phyloP scores from a whole-genome alignment of 495 filamentous ascomycete species.

The Penicillium waksmanii region DNA sequence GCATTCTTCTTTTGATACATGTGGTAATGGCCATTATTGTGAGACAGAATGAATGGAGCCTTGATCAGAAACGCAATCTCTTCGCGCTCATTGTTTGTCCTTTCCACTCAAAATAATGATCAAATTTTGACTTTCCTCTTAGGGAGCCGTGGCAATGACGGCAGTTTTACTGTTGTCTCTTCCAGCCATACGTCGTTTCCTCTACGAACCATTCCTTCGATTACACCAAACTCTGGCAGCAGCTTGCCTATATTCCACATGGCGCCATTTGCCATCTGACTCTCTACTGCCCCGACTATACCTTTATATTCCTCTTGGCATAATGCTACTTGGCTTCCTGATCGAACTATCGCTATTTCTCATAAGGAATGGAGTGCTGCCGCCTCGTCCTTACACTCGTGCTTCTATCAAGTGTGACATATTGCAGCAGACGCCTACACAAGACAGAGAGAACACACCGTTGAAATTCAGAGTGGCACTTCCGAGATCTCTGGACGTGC shows the following conservation, averaged over 20 bases:
- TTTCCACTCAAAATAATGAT: conserved; percentile 4
- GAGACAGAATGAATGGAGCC: conserved; percentile 7
- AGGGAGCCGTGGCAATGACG: conserved; percentile 19
- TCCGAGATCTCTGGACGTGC: conserved; percentile 14
- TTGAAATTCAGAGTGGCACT: conserved; percentile 14
- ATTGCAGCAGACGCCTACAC: background rate
- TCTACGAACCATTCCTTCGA: conserved; percentile 32
- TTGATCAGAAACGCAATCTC: conserved; percentile 6
- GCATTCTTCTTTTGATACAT: conserved; percentile 11
- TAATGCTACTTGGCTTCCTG: conserved; percentile 29
- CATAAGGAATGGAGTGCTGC: conserved; percentile 10
- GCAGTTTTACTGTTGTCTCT: conserved; percentile 22
- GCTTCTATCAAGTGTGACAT: conserved; percentile 13
- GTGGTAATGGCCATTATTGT: conserved; percentile 5
- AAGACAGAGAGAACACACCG: conserved; percentile 8
- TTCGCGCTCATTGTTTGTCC: conserved; percentile 14
- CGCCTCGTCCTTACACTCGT: conserved; percentile 8
- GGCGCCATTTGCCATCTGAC: conserved; percentile 23
- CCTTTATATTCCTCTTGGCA: conserved; percentile 28
- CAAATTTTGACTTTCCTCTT: conserved; percentile 9
- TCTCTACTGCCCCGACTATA: conserved; percentile 22
- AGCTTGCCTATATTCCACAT: conserved; percentile 25
- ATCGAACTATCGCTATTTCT: conserved; percentile 19
- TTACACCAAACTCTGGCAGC: conserved; percentile 25
- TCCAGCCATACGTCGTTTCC: conserved; percentile 16